These are phyloP conservation scores for Fusarium robinianum DNA, from an alignment of 2,329 filamentous ascomycete species.

Conservation along the genomic window DNA sequence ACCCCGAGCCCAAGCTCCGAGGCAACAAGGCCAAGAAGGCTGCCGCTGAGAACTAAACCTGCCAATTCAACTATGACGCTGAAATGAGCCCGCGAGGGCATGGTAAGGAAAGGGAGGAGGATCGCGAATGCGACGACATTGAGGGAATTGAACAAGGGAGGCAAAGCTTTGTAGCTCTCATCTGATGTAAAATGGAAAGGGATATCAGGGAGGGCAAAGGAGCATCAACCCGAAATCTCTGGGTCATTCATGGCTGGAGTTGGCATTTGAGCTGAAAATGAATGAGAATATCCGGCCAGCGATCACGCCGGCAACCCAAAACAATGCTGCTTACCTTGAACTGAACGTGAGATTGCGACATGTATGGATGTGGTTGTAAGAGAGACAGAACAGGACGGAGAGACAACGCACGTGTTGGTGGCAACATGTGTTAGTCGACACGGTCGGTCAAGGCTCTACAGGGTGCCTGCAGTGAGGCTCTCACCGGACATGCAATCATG, in stretches of 20 bases:
- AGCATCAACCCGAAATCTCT: slow-evolving; percentile 36
- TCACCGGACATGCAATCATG: no score
- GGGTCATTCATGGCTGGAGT: slow-evolving; percentile 36
- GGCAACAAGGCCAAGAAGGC: slow-evolving; percentile 81
- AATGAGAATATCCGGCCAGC: slow-evolving; percentile 35
- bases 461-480: no score
- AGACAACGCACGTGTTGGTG: no score
- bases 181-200: slow-evolving; percentile 29
- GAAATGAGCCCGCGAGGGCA: no score
- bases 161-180: slow-evolving; percentile 28
- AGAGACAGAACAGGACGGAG: no score
- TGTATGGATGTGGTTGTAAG: no score
- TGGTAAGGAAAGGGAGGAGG: slow-evolving; percentile 20
- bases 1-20: slow-evolving; percentile 73
- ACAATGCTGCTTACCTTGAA: background rate
- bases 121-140: slow-evolving; percentile 23
- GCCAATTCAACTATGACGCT: slow-evolving; percentile 7
- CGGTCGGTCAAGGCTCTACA: no score
- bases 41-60: slow-evolving; percentile 47
- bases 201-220: slow-evolving; percentile 28
- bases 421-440: no score
- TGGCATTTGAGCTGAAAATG: slow-evolving; percentile 38
- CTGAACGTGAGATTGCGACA: background rate
- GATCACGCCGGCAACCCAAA: slow-evolving; percentile 29
- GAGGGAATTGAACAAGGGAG: slow-evolving; percentile 27